phyloP scores from a whole-genome alignment of 2,329 filamentous ascomycete genomes.

The Pseudogymnoascus sp. region DNA sequence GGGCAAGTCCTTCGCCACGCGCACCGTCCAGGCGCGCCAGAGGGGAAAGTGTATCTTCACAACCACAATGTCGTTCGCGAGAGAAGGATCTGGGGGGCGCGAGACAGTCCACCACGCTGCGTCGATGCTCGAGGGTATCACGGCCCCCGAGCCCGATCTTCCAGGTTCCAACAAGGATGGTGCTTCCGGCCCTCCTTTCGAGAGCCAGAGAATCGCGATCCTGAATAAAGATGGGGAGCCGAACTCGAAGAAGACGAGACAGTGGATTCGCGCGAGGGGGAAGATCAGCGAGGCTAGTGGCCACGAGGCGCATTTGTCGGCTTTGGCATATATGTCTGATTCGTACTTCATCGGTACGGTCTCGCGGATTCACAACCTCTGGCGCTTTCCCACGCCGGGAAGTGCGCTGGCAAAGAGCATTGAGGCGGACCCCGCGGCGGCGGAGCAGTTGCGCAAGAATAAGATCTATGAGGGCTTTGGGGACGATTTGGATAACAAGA shows the following conservation, averaged over 20 bases:
- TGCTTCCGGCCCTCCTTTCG: conserved; percentile 41
- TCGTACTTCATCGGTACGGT: conserved; percentile 90
- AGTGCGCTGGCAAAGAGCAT: neutral
- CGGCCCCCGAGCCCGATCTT: conserved; percentile 27
- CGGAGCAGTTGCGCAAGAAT: conserved; percentile 37
- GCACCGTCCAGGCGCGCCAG: conserved; percentile 93
- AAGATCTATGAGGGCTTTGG: conserved; percentile 27
- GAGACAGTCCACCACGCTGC: conserved; percentile 56
- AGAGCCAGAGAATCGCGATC: conserved; percentile 48
- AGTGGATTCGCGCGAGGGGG: conserved; percentile 70
- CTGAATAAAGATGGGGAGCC: conserved; percentile 46
- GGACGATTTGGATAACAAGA: conserved; percentile 41
- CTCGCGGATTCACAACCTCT: conserved; percentile 69
- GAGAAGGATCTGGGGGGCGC: conserved; percentile 48
- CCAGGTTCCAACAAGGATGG: conserved; percentile 22
- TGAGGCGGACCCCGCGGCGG: conserved; percentile 34
- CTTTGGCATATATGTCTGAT: conserved; percentile 89
- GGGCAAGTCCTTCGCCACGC: conserved; percentile 79
- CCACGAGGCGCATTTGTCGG: conserved; percentile 71
- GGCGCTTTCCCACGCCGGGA: conserved; percentile 55
- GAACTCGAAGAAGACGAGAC: conserved; percentile 58
- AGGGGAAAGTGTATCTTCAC: conserved; percentile 87
- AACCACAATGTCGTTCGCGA: conserved; percentile 82
- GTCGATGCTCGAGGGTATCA: conserved; percentile 43
- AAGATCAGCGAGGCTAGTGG: conserved; percentile 66